These are phyloP conservation scores for Jatropha curcas DNA, from an alignment of 345 rosid genomes.

Conservation along the genomic window DNA sequence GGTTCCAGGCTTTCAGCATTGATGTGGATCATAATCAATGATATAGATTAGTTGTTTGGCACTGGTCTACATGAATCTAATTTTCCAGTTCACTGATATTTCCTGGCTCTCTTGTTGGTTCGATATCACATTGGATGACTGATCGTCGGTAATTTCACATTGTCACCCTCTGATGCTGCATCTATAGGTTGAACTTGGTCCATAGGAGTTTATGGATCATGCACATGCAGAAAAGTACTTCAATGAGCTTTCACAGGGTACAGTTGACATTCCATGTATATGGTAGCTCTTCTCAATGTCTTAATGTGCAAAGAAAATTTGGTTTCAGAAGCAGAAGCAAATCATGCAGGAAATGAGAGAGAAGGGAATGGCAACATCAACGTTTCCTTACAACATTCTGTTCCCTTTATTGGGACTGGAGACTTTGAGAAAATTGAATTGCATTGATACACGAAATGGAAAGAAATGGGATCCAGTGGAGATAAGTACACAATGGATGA, in stretches of 20 bases:
- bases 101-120: constrained; percentile 8
- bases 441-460: constrained; percentile 30
- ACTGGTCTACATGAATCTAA: background rate
- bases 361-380: constrained; percentile 4
- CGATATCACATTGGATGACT: constrained; percentile 35
- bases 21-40: background rate
- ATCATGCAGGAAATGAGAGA: constrained; percentile 28
- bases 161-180: constrained; percentile 20
- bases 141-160: background rate
- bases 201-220: constrained; percentile 27
- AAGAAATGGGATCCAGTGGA: constrained; percentile 19
- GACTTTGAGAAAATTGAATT: constrained; percentile 20
- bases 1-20: background rate
- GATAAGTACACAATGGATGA: constrained; percentile 21
- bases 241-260: constrained; percentile 13
- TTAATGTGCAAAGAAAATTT: constrained; percentile 19
- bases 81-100: background rate
- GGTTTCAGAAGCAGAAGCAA: constrained; percentile 32
- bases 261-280: constrained; percentile 17
- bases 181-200: constrained; percentile 23
- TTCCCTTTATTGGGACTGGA: constrained; percentile 19
- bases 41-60: background rate
- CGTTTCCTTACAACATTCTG: constrained; percentile 29
- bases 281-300: constrained; percentile 28
- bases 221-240: constrained; percentile 27